Evolutionary conservation across 2,329 filamentous ascomycete species (phyloP).

Genomic region (Colletotrichum acutatum): DNA sequence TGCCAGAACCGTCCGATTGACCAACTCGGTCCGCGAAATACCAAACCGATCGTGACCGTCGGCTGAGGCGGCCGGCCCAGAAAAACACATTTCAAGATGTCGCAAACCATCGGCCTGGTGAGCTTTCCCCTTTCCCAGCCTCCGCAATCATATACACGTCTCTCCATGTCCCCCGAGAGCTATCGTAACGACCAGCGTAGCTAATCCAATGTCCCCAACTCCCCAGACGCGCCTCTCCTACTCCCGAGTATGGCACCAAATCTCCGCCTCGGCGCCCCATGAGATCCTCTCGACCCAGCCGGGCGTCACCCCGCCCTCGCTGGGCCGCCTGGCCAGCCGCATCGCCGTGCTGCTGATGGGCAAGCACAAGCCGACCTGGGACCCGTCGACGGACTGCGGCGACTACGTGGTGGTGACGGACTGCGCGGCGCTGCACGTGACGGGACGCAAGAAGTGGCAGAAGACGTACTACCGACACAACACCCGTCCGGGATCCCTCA

Average conservation of each 20-base stretch:
- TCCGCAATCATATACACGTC: background rate
- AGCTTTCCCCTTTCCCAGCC: constrained; percentile 35
- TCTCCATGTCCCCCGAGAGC: background rate
- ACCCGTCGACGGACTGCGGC: constrained; percentile 97
- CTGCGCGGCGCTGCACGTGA: constrained; percentile 87
- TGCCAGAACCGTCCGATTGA: background rate
- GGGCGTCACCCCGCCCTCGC: constrained; percentile 75
- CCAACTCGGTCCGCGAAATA: background rate
- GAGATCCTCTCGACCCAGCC: constrained; percentile 67
- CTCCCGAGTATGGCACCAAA: constrained; percentile 92
- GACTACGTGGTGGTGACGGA: constrained; percentile 97
- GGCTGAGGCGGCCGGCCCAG: constrained; percentile 28
- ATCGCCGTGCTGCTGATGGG: constrained; percentile 94
- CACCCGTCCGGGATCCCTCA: constrained; percentile 87
- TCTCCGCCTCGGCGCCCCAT: constrained; percentile 77
- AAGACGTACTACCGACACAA: constrained; percentile 97
- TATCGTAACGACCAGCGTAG: background rate
- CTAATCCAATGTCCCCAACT: background rate
- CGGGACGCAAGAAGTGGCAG: constrained; percentile 91
- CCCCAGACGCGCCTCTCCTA: constrained; percentile 92
- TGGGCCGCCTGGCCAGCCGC: constrained; percentile 87
- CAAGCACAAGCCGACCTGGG: constrained; percentile 98
- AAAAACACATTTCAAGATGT: constrained; percentile 65
- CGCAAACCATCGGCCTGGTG: constrained; percentile 82
- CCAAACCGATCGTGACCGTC: background rate